Evolutionary conservation across 2,329 filamentous ascomycete species (phyloP).

Genomic region (Colletotrichum abscissum): DNA sequence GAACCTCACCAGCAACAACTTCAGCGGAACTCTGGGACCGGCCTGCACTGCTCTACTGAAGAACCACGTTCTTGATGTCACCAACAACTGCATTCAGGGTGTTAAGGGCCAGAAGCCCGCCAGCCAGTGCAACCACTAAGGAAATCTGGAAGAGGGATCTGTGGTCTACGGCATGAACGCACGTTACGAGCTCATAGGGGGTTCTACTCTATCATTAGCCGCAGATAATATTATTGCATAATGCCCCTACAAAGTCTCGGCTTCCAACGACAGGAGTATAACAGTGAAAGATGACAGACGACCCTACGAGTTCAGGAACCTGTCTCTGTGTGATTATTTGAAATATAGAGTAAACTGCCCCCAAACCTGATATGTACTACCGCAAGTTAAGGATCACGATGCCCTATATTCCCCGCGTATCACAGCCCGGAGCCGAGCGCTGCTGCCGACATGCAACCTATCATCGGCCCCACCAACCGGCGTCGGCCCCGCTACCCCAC

Average conservation of each 20-base stretch:
- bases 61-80: constrained; percentile 1
- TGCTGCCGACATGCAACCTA: not conserved
- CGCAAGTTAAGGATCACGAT: not conserved
- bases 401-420: not conserved
- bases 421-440: not conserved
- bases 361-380: no score
- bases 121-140: not conserved
- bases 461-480: not conserved
- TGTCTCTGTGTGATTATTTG: no score
- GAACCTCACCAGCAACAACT: constrained; percentile 15
- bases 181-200: not conserved
- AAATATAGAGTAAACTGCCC: no score
- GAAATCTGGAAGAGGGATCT: not conserved
- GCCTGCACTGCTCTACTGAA: constrained; percentile 4
- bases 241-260: not conserved
- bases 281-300: no score
- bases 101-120: constrained; percentile 16
- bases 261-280: no score
- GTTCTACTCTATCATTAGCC: not conserved
- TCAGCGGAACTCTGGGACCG: constrained; percentile 6
- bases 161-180: not conserved
- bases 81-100: constrained; percentile 16
- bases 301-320: no score
- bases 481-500: not conserved
- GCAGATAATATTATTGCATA: not conserved